These are phyloP conservation scores for Ambrosiella beaveri DNA, from an alignment of 2,329 filamentous ascomycete species.

Conservation along the genomic window DNA sequence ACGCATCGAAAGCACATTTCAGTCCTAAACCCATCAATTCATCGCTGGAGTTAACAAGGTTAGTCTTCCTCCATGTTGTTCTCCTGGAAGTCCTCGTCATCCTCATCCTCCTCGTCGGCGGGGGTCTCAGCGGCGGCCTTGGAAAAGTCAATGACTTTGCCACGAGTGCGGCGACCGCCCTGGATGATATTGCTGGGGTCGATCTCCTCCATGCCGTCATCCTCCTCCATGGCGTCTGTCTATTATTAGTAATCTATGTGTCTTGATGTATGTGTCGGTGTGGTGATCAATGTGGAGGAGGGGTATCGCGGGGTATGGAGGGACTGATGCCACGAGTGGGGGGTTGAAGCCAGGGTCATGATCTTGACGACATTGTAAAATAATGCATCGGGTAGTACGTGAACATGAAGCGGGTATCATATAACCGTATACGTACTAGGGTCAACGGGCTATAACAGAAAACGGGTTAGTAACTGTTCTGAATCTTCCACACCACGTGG, in stretches of 20 bases:
- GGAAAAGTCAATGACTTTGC: slow-evolving; percentile 81
- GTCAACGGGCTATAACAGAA: slow-evolving; percentile 7
- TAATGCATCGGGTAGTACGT: too few relatives aligned
- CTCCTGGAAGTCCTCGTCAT: slow-evolving; percentile 53
- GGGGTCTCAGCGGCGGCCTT: slow-evolving; percentile 71
- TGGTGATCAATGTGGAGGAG: background rate
- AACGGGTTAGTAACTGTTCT: background rate
- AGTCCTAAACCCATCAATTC: background rate
- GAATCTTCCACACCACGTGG: too few relatives aligned
- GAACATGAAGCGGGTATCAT: background rate
- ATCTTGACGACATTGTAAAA: background rate
- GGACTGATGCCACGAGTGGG: background rate
- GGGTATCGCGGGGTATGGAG: background rate
- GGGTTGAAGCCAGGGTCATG: background rate
- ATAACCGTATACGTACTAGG: slow-evolving; percentile 9
- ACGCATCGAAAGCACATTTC: background rate
- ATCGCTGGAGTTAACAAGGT: background rate
- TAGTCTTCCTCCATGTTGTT: slow-evolving; percentile 54
- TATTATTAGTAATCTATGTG: slow-evolving; percentile 16
- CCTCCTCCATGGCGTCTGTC: slow-evolving; percentile 39
- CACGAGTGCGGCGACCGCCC: slow-evolving; percentile 68
- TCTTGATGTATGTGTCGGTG: background rate
- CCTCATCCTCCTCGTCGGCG: slow-evolving; percentile 60
- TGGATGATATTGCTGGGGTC: slow-evolving; percentile 74
- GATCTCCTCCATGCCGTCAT: slow-evolving; percentile 81